phyloP scores from a whole-genome alignment of 78 protist species.

The Tieghemostelium lacteum region DNA sequence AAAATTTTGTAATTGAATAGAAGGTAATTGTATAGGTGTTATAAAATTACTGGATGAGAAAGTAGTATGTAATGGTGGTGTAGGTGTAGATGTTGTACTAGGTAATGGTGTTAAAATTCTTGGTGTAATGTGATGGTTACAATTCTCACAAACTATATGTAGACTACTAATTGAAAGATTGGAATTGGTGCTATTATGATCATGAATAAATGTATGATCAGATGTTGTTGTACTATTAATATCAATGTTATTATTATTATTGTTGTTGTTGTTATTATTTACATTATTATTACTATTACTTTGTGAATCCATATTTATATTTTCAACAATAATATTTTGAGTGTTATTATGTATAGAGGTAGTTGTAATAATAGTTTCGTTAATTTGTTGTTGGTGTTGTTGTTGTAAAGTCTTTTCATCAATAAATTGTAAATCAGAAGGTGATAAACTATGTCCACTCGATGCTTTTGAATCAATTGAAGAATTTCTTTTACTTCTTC shows the following conservation, averaged over 20 bases:
- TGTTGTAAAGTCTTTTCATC: background rate
- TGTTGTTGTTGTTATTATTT: slow-evolving; percentile 1
- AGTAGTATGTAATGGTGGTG: no score
- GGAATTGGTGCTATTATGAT: background rate
- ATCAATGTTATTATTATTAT: slow-evolving; percentile 1
- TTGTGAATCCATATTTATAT: background rate
- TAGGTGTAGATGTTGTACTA: no score
- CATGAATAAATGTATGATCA: no score
- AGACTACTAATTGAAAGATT: background rate
- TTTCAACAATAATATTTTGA: background rate
- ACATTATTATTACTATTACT: slow-evolving; percentile 7
- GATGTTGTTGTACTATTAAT: background rate
- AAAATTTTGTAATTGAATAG: no score
- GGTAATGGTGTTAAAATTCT: slow-evolving; percentile 4
- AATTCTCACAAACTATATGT: slow-evolving; percentile 4
- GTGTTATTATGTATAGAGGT: no score
- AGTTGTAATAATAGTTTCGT: no score
- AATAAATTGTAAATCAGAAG: no score
- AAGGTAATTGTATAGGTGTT: no score
- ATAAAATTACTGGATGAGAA: no score
- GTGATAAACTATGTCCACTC: no score
- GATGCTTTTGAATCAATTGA: no score
- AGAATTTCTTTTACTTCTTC: no score
- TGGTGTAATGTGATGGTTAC: slow-evolving; percentile 26
- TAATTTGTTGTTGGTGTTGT: background rate